phyloP scores from a whole-genome alignment of 306 rosid species.

The Glycine tomentella region DNA sequence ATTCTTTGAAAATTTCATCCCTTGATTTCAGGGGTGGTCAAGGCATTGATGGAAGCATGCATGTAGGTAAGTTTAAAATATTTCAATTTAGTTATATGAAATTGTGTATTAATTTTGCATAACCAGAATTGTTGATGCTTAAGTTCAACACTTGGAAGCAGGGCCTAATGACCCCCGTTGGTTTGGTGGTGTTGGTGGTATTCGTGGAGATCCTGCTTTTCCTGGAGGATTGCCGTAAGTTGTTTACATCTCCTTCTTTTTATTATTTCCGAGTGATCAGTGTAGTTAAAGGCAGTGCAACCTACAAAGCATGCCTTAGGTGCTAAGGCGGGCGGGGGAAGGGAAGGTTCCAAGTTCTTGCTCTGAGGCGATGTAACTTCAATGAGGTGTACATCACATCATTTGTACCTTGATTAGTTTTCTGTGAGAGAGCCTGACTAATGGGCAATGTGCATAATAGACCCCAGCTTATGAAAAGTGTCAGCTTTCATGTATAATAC shows the following conservation, averaged over 20 bases:
- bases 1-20: slow-evolving; percentile 22
- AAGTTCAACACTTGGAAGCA: slow-evolving; percentile 39
- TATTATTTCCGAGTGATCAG: slow-evolving; percentile 3
- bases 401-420: background rate
- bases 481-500: too few relatives aligned
- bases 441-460: background rate
- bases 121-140: slow-evolving; percentile 24
- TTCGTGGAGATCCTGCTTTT: slow-evolving; percentile 61
- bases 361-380: background rate
- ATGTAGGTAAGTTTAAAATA: slow-evolving; percentile 62
- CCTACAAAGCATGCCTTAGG: background rate
- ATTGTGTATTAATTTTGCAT: background rate
- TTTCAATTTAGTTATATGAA: background rate
- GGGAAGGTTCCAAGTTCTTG: background rate
- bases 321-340: background rate
- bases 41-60: slow-evolving; percentile 74
- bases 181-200: slow-evolving; percentile 50
- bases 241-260: slow-evolving; percentile 36
- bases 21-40: slow-evolving; percentile 61
- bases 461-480: too few relatives aligned
- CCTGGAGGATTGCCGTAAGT: slow-evolving; percentile 80
- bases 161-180: slow-evolving; percentile 84
- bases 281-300: background rate
- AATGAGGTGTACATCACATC: background rate
- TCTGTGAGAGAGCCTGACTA: background rate